Evolutionary conservation across 176 grass and related monocot species (phyloP).

Genomic region (Avena eriantha): DNA sequence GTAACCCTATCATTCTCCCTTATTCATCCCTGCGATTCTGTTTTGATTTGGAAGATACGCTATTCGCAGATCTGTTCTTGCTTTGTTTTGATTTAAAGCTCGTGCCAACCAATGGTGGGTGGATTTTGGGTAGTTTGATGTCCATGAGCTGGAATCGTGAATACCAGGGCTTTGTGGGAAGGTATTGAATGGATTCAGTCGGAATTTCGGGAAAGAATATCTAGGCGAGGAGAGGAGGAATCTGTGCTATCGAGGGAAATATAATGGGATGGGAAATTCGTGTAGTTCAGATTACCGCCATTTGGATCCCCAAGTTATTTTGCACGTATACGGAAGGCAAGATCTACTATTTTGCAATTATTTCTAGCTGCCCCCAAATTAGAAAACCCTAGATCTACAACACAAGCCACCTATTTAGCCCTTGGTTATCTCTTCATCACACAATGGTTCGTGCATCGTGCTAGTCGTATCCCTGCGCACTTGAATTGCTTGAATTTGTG

Average conservation of each 20-base stretch:
- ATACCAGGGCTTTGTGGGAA: background rate
- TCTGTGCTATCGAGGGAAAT: background rate
- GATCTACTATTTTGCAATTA: background rate
- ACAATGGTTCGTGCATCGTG: background rate
- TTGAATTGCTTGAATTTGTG: background rate
- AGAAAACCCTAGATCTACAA: constrained; percentile 26
- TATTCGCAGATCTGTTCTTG: background rate
- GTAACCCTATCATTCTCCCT: constrained; percentile 1
- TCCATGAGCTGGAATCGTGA: constrained; percentile 25
- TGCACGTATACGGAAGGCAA: background rate
- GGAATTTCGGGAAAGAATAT: background rate
- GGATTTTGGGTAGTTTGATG: background rate
- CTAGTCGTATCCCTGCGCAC: background rate
- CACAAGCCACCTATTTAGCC: background rate
- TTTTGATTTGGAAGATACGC: background rate
- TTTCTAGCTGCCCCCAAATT: background rate
- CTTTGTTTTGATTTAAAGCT: background rate
- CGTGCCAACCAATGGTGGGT: background rate
- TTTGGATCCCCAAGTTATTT: background rate
- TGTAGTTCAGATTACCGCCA: background rate
- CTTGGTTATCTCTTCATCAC: background rate
- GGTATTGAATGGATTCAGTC: constrained; percentile 16
- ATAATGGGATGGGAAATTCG: background rate
- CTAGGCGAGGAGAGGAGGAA: background rate
- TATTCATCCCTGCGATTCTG: background rate